A percentile compares a stretch with the other conserved stretches of the same genome.
Evolutionary conservation across 1,284 basidiomycete genomes (phyloP).

Genomic region (Veloboletus limbatus): DNA sequence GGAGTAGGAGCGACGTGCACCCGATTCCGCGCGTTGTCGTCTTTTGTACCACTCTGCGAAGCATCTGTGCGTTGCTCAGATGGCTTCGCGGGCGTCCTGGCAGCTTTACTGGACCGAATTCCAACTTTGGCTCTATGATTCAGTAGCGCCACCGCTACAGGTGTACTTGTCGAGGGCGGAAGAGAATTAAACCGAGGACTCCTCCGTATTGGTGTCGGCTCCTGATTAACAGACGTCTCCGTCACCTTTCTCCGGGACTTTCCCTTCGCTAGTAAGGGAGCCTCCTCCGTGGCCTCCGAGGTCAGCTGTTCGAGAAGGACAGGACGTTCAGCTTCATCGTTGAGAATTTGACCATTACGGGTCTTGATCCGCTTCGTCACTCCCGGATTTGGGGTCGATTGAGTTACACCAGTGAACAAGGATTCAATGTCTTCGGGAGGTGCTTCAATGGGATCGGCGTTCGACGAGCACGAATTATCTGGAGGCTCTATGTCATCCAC

Average conservation of each 20-base stretch:
- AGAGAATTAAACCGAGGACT: conserved; percentile 11
- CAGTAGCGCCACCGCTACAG: conserved; percentile 3
- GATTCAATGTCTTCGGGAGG: conserved; percentile 7
- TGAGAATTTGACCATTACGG: conserved; percentile 31
- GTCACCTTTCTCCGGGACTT: conserved; percentile 2
- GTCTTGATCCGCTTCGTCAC: conserved; percentile 38
- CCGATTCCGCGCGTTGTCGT: not conserved
- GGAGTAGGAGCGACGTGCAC: conserved; percentile 6
- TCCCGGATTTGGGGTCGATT: conserved; percentile 28
- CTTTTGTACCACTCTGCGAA: not conserved
- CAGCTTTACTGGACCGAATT: not conserved
- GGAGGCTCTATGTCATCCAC: conserved; percentile 28
- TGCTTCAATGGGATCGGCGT: conserved; percentile 32
- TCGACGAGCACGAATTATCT: not conserved
- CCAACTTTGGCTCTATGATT: conserved; percentile 4
- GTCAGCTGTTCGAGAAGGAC: conserved; percentile 17
- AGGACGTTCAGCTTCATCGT: conserved; percentile 15
- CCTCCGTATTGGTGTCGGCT: conserved; percentile 11
- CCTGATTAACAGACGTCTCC: conserved; percentile 10
- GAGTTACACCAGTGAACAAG: conserved; percentile 1
- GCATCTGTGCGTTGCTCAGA: not conserved
- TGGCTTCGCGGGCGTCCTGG: conserved; percentile 18
- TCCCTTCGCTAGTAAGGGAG: conserved; percentile 3
- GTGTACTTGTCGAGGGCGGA: conserved; percentile 9
- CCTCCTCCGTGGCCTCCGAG: not conserved